Conservation (phyloP, 495 filamentous ascomycete species). For the Hyaloscypha finlandica region DNA sequence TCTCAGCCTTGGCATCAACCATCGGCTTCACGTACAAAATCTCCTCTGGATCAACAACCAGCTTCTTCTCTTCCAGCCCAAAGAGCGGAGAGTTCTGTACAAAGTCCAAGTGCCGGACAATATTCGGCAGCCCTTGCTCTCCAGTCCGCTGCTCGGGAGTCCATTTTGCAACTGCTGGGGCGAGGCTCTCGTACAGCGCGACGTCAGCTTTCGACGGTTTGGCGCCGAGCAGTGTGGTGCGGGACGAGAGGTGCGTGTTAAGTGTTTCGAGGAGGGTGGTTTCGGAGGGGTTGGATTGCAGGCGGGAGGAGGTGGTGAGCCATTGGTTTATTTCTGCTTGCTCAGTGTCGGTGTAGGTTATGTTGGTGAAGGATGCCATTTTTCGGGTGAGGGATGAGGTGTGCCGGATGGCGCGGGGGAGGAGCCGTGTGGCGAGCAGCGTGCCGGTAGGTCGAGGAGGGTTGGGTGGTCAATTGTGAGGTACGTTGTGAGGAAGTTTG, state of each 20-base stretch:
- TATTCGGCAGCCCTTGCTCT: slow-evolving; percentile 84
- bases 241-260: slow-evolving; percentile 83
- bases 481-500: not conserved
- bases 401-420: slow-evolving; percentile 49
- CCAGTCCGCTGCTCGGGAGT: slow-evolving; percentile 85
- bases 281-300: slow-evolving; percentile 62
- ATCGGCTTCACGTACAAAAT: slow-evolving; percentile 81
- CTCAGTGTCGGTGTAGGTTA: slow-evolving; percentile 73
- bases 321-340: slow-evolving; percentile 85
- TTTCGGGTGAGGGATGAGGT: slow-evolving; percentile 35
- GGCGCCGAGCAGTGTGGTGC: slow-evolving; percentile 84
- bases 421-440: slow-evolving; percentile 48
- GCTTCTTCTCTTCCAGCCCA: slow-evolving; percentile 74
- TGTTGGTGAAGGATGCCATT: slow-evolving; percentile 66
- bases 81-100: slow-evolving; percentile 88
- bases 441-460: slow-evolving; percentile 35
- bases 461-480: not conserved
- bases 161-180: slow-evolving; percentile 79
- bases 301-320: slow-evolving; percentile 70
- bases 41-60: slow-evolving; percentile 75
- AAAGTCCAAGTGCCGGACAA: slow-evolving; percentile 91
- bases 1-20: slow-evolving; percentile 82
- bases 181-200: slow-evolving; percentile 79
- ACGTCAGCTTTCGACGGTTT: slow-evolving; percentile 92
- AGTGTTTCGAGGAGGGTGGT: slow-evolving; percentile 71